Conservation (phyloP, 1,139 yeast genomes). For the Geotrichum cucujoidarum region DNA sequence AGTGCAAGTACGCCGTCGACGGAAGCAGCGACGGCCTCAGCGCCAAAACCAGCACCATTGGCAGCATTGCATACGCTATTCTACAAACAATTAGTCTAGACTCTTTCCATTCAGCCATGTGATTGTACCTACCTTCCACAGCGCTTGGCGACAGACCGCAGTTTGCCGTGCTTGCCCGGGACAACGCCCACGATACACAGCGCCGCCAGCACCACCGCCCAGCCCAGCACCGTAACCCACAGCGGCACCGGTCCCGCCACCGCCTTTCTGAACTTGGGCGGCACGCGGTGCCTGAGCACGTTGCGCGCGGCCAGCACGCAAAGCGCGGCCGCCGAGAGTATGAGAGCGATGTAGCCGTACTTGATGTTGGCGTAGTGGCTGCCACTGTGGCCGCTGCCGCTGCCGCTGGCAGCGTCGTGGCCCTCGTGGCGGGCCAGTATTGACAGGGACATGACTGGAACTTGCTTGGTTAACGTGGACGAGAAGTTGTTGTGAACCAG, state of each 20-base stretch:
- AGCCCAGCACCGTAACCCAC: conserved; percentile 34
- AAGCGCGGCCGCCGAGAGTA: conserved; percentile 34
- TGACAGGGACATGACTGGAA: background rate
- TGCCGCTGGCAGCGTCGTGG: too few relatives aligned
- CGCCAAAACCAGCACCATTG: conserved; percentile 57
- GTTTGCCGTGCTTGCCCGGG: conserved; percentile 30
- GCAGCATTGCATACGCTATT: conserved; percentile 59
- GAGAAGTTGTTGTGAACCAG: too few relatives aligned
- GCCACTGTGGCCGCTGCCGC: conserved; percentile 38
- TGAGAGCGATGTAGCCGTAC: conserved; percentile 47
- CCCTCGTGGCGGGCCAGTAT: conserved; percentile 24
- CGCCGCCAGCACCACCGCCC: conserved; percentile 37
- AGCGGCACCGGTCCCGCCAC: conserved; percentile 36
- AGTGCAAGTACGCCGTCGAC: conserved; percentile 50
- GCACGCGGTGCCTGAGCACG: conserved; percentile 34
- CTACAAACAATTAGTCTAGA: conserved; percentile 46
- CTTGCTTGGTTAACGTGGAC: too few relatives aligned
- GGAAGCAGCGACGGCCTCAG: conserved; percentile 59
- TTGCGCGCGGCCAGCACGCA: conserved; percentile 23
- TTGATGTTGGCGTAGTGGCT: conserved; percentile 39
- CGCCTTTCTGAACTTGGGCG: conserved; percentile 26
- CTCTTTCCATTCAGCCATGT: background rate
- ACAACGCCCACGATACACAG: conserved; percentile 29
- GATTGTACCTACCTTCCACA: conserved; percentile 29
- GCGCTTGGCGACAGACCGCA: conserved; percentile 30